Evolutionary conservation across 768 basidiomycete genomes (phyloP).

Genomic region (Imleria badia): DNA sequence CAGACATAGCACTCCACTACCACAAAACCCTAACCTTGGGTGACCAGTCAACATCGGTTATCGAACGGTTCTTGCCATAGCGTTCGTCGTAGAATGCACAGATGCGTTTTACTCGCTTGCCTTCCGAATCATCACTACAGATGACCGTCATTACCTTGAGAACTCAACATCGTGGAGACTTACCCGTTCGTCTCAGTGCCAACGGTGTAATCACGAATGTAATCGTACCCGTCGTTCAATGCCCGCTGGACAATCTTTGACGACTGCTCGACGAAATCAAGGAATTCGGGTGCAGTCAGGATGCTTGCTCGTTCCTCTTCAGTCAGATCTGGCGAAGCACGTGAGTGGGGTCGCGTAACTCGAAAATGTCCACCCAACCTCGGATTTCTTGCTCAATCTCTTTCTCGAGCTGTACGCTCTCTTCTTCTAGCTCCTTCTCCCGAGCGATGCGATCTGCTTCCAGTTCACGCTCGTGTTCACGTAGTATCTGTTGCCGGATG

Average conservation of each 20-base stretch:
- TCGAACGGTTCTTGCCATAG: slow-evolving; percentile 88
- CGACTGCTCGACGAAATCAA: slow-evolving; percentile 91
- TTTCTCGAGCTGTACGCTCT: slow-evolving; percentile 78
- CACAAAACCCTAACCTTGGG: slow-evolving; percentile 66
- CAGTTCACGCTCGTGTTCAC: slow-evolving; percentile 61
- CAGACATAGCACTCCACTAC: not conserved
- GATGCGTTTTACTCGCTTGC: slow-evolving; percentile 86
- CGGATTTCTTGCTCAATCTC: slow-evolving; percentile 86
- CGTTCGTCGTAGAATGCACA: slow-evolving; percentile 93
- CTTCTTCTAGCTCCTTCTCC: slow-evolving; percentile 80
- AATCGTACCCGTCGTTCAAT: slow-evolving; percentile 93
- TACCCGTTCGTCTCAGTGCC: slow-evolving; percentile 82
- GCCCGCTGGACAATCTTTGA: slow-evolving; percentile 95
- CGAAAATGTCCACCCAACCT: slow-evolving; percentile 42
- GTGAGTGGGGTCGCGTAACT: not conserved
- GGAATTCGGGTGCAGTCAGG: slow-evolving; percentile 84
- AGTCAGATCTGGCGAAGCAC: slow-evolving; percentile 60
- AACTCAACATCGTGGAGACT: slow-evolving; percentile 29
- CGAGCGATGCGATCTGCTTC: slow-evolving; percentile 68
- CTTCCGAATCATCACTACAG: slow-evolving; percentile 84
- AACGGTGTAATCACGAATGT: slow-evolving; percentile 94
- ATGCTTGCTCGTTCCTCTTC: slow-evolving; percentile 85
- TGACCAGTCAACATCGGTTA: slow-evolving; percentile 98
- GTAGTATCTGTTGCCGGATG: slow-evolving; percentile 64
- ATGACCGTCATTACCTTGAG: slow-evolving; percentile 6